Evolutionary conservation across 2,329 filamentous ascomycete genomes (phyloP).

Genomic region (Botrytis deweyae): DNA sequence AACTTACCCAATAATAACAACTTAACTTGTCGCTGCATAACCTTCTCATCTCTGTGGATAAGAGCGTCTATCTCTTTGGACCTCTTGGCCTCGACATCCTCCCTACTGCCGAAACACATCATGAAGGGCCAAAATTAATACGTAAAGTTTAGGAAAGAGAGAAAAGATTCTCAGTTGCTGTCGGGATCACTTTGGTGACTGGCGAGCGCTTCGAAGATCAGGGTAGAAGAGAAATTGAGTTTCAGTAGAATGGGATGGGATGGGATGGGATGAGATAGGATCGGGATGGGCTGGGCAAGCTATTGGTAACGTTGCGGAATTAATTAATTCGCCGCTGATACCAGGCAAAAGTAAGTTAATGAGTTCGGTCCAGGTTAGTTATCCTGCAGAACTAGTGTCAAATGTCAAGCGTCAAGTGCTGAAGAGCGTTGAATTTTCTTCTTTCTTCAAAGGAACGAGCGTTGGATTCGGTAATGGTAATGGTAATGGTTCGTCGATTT

Average conservation of each 20-base stretch:
- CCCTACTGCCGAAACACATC: slow-evolving; percentile 65
- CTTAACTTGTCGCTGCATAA: slow-evolving; percentile 84
- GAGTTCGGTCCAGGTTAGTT: background rate
- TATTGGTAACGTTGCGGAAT: background rate
- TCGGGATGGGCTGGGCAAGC: background rate
- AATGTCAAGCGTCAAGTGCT: background rate
- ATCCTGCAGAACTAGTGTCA: background rate
- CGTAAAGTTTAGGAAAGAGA: background rate
- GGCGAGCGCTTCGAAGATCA: background rate
- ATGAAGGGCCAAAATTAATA: slow-evolving; percentile 31
- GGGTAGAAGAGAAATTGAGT: background rate
- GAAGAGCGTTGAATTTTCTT: background rate
- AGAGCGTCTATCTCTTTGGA: slow-evolving; percentile 81
- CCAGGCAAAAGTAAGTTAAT: background rate
- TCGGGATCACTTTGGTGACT: background rate
- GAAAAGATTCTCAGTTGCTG: background rate
- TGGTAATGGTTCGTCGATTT: background rate
- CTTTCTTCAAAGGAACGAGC: background rate
- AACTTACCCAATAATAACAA: slow-evolving; percentile 82
- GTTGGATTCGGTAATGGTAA: background rate
- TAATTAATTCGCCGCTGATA: background rate
- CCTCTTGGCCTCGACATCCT: slow-evolving; percentile 50
- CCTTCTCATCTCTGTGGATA: slow-evolving; percentile 85
- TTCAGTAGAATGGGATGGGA: background rate
- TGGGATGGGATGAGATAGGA: background rate